These are phyloP conservation scores for Didymella keratinophila DNA, from an alignment of 2,329 filamentous ascomycete genomes.

Conservation along the genomic window DNA sequence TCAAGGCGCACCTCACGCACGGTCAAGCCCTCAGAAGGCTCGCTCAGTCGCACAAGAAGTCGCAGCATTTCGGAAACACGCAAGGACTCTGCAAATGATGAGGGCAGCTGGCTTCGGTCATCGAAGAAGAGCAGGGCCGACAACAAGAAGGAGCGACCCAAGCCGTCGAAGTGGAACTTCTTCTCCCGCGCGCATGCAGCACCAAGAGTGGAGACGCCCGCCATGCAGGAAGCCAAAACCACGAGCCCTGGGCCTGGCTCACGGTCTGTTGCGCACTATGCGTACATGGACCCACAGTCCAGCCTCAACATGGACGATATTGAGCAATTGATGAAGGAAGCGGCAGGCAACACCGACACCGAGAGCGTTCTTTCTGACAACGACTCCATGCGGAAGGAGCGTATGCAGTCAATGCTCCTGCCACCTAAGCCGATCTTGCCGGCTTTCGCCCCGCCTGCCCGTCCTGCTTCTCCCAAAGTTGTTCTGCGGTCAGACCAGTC, in stretches of 20 bases:
- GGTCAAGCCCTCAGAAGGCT: constrained; percentile 34
- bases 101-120: constrained; percentile 50
- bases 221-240: constrained; percentile 52
- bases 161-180: constrained; percentile 63
- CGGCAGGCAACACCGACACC: constrained; percentile 38
- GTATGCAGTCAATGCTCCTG: constrained; percentile 50
- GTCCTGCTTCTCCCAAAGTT: constrained; percentile 51
- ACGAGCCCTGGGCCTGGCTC: constrained; percentile 40
- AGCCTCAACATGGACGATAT: constrained; percentile 56
- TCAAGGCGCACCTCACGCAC: constrained; percentile 40
- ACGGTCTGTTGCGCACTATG: constrained; percentile 65
- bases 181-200: constrained; percentile 61
- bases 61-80: constrained; percentile 30
- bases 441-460: constrained; percentile 33
- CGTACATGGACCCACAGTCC: constrained; percentile 60
- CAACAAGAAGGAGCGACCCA: constrained; percentile 43
- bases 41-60: constrained; percentile 23
- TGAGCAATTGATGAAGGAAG: constrained; percentile 57
- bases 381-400: constrained; percentile 37
- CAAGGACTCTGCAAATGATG: constrained; percentile 41
- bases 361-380: constrained; percentile 33
- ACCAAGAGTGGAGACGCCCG: constrained; percentile 46
- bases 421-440: constrained; percentile 48
- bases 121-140: constrained; percentile 41
- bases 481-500: constrained; percentile 36